Percentiles rank a stretch among this genome's conserved stretches.
These are phyloP conservation scores for Fusarium oxysporum DNA, from an alignment of 2,329 filamentous ascomycete genomes.

Conservation along the genomic window DNA sequence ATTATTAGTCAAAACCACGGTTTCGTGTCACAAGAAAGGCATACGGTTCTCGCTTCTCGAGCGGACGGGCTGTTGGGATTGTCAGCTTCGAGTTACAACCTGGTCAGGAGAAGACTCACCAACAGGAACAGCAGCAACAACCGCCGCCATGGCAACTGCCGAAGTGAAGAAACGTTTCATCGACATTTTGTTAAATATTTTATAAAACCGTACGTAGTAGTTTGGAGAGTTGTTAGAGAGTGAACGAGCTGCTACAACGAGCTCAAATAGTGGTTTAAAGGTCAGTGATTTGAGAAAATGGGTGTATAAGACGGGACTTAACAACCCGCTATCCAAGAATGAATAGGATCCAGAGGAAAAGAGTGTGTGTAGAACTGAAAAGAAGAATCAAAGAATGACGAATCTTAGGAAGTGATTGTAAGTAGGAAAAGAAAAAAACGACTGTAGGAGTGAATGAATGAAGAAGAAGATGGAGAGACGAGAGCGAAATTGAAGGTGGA, in stretches of 20 bases:
- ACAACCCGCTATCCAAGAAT: slow-evolving; percentile 24
- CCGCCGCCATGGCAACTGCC: slow-evolving; percentile 38
- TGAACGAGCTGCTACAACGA: slow-evolving; percentile 21
- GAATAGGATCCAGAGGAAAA: slow-evolving; percentile 27
- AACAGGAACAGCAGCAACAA: slow-evolving; percentile 39
- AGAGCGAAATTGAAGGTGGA: not conserved
- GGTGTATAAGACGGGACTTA: slow-evolving; percentile 17
- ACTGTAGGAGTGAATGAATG: slow-evolving; percentile 20
- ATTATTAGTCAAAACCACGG: not conserved
- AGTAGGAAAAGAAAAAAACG: not conserved
- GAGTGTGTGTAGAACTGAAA: slow-evolving; percentile 21
- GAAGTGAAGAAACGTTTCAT: slow-evolving; percentile 40
- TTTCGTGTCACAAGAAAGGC: not conserved
- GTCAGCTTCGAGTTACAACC: slow-evolving; percentile 1
- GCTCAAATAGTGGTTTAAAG: slow-evolving; percentile 21
- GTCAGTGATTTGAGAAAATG: slow-evolving; percentile 15
- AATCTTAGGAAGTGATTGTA: slow-evolving; percentile 24
- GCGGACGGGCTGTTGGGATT: slow-evolving; percentile 1
- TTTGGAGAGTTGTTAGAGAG: slow-evolving; percentile 8
- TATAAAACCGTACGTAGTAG: not conserved
- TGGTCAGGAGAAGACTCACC: slow-evolving; percentile 30
- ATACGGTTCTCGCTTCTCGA: slow-evolving; percentile 36
- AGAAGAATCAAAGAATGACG: slow-evolving; percentile 19
- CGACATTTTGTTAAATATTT: slow-evolving; percentile 29
- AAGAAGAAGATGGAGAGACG: not conserved